Conservation (phyloP, 1,284 basidiomycete genomes). For the Anthracocystis setariae region DNA sequence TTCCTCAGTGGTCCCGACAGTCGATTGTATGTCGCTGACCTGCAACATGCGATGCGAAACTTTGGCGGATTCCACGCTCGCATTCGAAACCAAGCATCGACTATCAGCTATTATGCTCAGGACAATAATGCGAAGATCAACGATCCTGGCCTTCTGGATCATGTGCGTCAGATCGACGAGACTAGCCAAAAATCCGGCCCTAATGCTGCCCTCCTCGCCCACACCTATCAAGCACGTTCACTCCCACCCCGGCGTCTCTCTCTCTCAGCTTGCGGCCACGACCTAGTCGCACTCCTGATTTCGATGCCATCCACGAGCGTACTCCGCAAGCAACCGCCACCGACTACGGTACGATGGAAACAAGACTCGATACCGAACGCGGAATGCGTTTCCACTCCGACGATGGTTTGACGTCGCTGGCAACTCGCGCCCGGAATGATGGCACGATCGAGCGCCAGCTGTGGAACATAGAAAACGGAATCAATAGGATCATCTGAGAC, state of each 20-base stretch:
- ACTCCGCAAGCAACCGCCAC: too few relatives aligned
- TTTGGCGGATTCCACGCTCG: slow-evolving; percentile 13
- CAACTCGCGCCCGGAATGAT: too few relatives aligned
- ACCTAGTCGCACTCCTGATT: background rate
- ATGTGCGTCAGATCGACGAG: background rate
- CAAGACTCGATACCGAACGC: too few relatives aligned
- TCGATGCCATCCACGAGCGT: background rate
- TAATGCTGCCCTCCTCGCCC: background rate
- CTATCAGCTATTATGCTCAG: background rate
- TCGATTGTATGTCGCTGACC: background rate
- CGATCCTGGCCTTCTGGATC: background rate
- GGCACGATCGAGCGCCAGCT: too few relatives aligned
- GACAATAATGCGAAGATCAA: too few relatives aligned
- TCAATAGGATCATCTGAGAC: too few relatives aligned
- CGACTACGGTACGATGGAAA: too few relatives aligned
- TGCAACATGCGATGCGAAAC: slow-evolving; percentile 2
- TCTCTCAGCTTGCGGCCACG: background rate
- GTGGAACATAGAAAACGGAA: too few relatives aligned
- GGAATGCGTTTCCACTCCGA: too few relatives aligned
- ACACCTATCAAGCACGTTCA: background rate
- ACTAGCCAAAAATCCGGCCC: background rate
- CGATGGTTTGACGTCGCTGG: too few relatives aligned
- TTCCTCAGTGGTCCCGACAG: background rate
- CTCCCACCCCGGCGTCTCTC: background rate
- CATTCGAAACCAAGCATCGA: background rate